Evolutionary conservation across 2,329 filamentous ascomycete genomes (phyloP).

Genomic region (Aquanectria penicillioides): DNA sequence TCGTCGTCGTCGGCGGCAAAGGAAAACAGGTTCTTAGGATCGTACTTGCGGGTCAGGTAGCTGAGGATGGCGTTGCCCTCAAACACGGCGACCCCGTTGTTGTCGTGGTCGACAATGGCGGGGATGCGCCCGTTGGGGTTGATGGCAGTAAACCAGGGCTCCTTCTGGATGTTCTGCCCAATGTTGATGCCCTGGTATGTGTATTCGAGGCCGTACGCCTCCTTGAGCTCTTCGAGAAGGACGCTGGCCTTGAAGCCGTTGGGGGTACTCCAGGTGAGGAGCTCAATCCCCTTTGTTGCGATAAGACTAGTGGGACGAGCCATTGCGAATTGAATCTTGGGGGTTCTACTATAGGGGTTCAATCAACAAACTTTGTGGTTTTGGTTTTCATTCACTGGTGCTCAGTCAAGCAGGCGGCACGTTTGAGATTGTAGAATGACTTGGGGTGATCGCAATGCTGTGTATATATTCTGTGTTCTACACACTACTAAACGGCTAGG

Average conservation of each 20-base stretch:
- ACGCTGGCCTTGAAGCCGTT: constrained; percentile 68
- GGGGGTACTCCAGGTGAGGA: constrained; percentile 66
- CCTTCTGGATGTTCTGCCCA: constrained; percentile 70
- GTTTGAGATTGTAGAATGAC: too few relatives aligned
- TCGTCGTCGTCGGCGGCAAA: constrained; percentile 52
- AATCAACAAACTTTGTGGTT: background rate
- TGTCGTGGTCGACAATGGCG: constrained; percentile 73
- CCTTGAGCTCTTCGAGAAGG: constrained; percentile 73
- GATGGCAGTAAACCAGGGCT: constrained; percentile 71
- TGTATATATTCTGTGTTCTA: too few relatives aligned
- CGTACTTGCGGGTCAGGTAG: constrained; percentile 79
- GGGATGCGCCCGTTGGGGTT: constrained; percentile 74
- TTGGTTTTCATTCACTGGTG: too few relatives aligned
- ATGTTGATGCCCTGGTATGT: constrained; percentile 69
- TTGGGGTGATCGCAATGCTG: too few relatives aligned
- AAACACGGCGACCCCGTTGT: constrained; percentile 71
- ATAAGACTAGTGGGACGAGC: constrained; percentile 62
- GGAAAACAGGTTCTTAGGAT: constrained; percentile 60
- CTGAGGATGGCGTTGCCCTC: constrained; percentile 79
- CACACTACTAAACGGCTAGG: too few relatives aligned
- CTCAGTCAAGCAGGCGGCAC: too few relatives aligned
- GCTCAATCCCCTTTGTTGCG: constrained; percentile 71
- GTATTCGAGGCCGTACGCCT: constrained; percentile 70
- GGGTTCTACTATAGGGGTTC: background rate
- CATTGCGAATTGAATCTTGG: too few relatives aligned